Conservation (phyloP, 768 basidiomycete species). For the Dioszegia hungarica region DNA sequence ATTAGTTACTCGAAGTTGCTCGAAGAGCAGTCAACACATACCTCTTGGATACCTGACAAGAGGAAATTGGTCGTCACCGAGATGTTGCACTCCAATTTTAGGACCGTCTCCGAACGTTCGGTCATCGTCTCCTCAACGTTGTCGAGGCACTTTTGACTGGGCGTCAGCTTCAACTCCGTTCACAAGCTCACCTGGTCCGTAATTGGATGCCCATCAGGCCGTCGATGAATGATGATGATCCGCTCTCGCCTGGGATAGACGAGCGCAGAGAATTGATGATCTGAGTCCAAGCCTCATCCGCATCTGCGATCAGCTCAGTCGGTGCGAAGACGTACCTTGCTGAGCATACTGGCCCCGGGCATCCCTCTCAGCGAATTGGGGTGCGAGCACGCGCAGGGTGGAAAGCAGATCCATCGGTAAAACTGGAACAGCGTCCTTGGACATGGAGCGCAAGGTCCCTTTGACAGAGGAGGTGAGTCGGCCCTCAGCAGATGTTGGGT, state of each 20-base stretch:
- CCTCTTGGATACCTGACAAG: conserved; percentile 75
- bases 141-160: conserved; percentile 74
- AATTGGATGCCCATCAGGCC: conserved; percentile 31
- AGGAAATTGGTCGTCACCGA: conserved; percentile 79
- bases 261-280: conserved; percentile 27
- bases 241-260: conserved; percentile 2
- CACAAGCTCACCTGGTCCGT: not conserved
- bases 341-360: conserved; percentile 65
- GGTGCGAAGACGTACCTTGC: conserved; percentile 55
- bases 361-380: conserved; percentile 79
- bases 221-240: conserved; percentile 26
- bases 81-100: conserved; percentile 93
- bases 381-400: conserved; percentile 66
- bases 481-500: conserved; percentile 7
- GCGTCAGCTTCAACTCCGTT: not conserved
- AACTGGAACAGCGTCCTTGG: conserved; percentile 67
- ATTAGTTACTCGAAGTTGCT: conserved; percentile 12
- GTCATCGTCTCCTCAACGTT: conserved; percentile 70
- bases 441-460: conserved; percentile 69
- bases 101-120: conserved; percentile 63
- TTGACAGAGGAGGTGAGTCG: conserved; percentile 52
- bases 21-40: conserved; percentile 49
- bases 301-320: conserved; percentile 24
- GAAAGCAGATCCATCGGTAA: conserved; percentile 65
- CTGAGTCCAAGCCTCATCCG: conserved; percentile 47